Evolutionary conservation across 495 filamentous ascomycete species (phyloP).

Genomic region (Aspergillus funiculosus): DNA sequence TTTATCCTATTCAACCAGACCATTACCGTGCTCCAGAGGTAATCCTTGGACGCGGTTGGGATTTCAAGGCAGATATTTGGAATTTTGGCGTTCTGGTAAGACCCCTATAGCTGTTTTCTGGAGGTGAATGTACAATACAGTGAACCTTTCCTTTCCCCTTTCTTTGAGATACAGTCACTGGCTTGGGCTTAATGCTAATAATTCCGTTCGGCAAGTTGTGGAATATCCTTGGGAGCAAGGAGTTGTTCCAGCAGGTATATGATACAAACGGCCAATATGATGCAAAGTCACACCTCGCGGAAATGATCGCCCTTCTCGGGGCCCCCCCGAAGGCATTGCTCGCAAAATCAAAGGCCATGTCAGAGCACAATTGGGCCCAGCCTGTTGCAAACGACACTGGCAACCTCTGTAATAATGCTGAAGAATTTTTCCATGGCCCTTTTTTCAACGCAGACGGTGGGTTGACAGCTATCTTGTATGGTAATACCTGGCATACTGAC

Average conservation of each 20-base stretch:
- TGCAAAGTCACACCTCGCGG: slow-evolving; percentile 34
- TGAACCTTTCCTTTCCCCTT: slow-evolving; percentile 22
- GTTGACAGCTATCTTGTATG: background rate
- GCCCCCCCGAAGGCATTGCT: slow-evolving; percentile 32
- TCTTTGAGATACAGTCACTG: background rate
- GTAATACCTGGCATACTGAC: slow-evolving; percentile 3
- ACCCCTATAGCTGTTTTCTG: background rate
- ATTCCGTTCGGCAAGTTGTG: slow-evolving; percentile 20
- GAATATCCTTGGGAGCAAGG: slow-evolving; percentile 35
- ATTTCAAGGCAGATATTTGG: slow-evolving; percentile 34
- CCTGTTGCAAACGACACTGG: slow-evolving; percentile 15
- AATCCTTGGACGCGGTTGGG: slow-evolving; percentile 32
- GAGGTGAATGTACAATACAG: background rate
- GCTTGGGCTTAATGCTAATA: background rate
- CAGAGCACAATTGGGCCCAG: slow-evolving; percentile 18
- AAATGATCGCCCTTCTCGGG: slow-evolving; percentile 38
- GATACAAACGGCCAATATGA: slow-evolving; percentile 16
- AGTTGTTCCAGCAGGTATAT: slow-evolving; percentile 33
- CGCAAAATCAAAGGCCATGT: slow-evolving; percentile 23
- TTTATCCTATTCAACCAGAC: slow-evolving; percentile 31
- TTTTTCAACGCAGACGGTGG: slow-evolving; percentile 23
- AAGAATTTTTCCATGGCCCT: slow-evolving; percentile 22
- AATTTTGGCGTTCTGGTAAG: slow-evolving; percentile 36
- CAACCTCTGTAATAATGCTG: slow-evolving; percentile 18
- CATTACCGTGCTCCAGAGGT: slow-evolving; percentile 37